Evolutionary conservation across 495 filamentous ascomycete species (phyloP).

Genomic region (Bacidia gigantensis): DNA sequence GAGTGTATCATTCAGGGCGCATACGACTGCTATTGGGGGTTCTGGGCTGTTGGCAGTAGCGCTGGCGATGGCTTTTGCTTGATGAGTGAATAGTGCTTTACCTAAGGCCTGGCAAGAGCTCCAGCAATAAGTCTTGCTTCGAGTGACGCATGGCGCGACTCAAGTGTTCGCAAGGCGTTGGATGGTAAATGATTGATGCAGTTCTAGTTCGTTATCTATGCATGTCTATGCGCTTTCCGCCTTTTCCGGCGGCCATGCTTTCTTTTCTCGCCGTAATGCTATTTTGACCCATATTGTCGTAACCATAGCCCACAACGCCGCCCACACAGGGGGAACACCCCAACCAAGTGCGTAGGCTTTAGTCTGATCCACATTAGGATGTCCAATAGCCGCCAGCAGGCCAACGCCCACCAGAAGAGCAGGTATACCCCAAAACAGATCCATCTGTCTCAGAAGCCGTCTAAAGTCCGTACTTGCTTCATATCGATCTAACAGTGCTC

Average conservation of each 20-base stretch:
- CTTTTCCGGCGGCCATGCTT: conserved; percentile 33
- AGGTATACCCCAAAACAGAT: conserved; percentile 62
- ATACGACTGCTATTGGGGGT: neutral
- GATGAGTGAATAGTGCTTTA: too few species aligned
- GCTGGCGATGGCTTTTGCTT: neutral
- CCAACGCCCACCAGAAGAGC: conserved; percentile 40
- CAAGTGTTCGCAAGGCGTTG: too few species aligned
- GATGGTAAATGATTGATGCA: neutral
- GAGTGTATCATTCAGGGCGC: neutral
- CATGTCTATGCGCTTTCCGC: conserved; percentile 9
- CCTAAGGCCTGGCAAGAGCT: too few species aligned
- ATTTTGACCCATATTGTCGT: conserved; percentile 57
- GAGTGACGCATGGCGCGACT: too few species aligned
- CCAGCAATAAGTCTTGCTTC: too few species aligned
- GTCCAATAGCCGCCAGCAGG: conserved; percentile 49
- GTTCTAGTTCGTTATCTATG: neutral
- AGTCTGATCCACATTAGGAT: conserved; percentile 39
- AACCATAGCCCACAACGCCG: conserved; percentile 48
- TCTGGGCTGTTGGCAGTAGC: neutral
- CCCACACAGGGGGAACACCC: conserved; percentile 57
- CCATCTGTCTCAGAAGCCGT: conserved; percentile 55
- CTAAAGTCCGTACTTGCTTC: conserved; percentile 57
- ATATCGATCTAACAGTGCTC: conserved; percentile 51
- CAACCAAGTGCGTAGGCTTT: conserved; percentile 67
- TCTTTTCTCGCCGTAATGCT: conserved; percentile 48